A percentile compares a stretch with the other conserved stretches of the same genome.
Evolutionary conservation across 2,329 filamentous ascomycete genomes (phyloP).

Genomic region (Verticillium nonalfalfae): DNA sequence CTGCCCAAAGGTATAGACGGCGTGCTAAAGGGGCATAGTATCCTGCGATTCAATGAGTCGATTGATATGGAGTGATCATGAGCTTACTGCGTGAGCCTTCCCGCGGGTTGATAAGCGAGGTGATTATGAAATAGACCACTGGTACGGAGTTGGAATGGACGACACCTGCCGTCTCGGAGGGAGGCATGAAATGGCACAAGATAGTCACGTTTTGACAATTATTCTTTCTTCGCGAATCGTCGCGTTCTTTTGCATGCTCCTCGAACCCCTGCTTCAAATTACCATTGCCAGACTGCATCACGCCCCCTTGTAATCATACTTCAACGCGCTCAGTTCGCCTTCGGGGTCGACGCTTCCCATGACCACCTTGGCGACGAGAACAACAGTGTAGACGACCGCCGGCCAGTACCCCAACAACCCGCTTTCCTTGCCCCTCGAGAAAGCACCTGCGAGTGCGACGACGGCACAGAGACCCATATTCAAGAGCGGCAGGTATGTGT

Average conservation of each 20-base stretch:
- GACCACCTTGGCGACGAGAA: slow-evolving; percentile 56
- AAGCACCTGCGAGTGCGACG: slow-evolving; percentile 34
- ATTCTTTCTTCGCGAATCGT: neutral
- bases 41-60: slow-evolving; percentile 87
- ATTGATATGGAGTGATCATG: slow-evolving; percentile 57
- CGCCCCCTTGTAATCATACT: slow-evolving; percentile 63
- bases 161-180: neutral
- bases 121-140: slow-evolving; percentile 3
- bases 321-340: slow-evolving; percentile 53
- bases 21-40: slow-evolving; percentile 75
- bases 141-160: neutral
- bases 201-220: neutral
- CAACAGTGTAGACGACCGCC: slow-evolving; percentile 51
- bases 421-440: slow-evolving; percentile 17
- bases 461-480: slow-evolving; percentile 32
- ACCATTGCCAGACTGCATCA: slow-evolving; percentile 19
- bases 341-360: slow-evolving; percentile 65
- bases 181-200: neutral
- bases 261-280: neutral
- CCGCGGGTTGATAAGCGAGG: neutral
- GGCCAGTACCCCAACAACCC: slow-evolving; percentile 45
- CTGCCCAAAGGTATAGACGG: slow-evolving; percentile 83
- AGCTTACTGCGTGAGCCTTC: neutral
- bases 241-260: neutral
- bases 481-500: slow-evolving; percentile 50